Conservation (phyloP, 164 flowering plant species). For the Vitis riparia region DNA sequence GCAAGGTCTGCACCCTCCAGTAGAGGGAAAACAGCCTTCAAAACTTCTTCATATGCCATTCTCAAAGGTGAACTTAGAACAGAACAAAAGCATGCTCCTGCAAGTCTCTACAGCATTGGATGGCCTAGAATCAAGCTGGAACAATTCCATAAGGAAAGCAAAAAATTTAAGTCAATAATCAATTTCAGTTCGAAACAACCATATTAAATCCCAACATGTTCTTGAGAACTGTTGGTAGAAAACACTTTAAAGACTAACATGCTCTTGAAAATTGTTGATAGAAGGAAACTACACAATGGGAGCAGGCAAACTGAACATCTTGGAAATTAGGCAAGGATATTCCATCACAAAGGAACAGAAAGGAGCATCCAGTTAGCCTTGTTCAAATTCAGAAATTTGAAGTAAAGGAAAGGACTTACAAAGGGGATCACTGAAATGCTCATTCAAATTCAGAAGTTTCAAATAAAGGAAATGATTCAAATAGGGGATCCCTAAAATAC, state of each 20-base stretch:
- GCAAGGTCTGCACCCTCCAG: constrained; percentile 78
- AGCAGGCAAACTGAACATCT: not conserved
- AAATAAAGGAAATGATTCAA: too few relatives aligned
- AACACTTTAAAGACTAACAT: not conserved
- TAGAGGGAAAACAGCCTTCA: constrained; percentile 78
- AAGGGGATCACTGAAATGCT: not conserved
- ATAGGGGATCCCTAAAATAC: too few relatives aligned
- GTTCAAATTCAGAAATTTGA: not conserved
- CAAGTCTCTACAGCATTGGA: not conserved
- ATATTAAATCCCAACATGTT: not conserved
- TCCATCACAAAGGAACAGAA: not conserved
- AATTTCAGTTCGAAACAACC: not conserved
- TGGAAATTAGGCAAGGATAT: not conserved
- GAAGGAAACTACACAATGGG: not conserved
- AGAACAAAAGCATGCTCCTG: not conserved
- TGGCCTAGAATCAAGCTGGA: not conserved
- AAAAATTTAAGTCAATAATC: not conserved
- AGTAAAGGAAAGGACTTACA: not conserved
- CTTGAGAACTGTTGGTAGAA: not conserved
- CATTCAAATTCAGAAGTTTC: too few relatives aligned
- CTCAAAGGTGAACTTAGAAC: not conserved
- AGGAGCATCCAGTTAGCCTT: not conserved
- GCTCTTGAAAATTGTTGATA: not conserved
- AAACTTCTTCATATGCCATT: constrained; percentile 56
- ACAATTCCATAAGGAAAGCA: not conserved